Evolutionary conservation across 495 filamentous ascomycete species (phyloP).

Genomic region (Neurospora africana): DNA sequence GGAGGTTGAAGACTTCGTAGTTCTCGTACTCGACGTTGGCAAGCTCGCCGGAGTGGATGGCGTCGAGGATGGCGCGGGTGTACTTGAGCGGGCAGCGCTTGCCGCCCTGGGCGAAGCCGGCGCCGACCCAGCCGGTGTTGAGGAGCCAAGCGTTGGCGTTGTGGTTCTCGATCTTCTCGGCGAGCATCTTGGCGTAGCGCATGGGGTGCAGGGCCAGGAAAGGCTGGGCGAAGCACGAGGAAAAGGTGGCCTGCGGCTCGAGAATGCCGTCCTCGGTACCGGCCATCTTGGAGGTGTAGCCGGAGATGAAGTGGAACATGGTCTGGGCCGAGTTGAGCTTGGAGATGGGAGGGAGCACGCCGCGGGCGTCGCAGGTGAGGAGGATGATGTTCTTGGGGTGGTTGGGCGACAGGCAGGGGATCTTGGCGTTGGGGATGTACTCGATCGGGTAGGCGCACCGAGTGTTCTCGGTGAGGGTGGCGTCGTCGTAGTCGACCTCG

Average conservation of each 20-base stretch:
- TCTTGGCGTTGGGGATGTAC: conserved; percentile 97
- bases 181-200: conserved; percentile 96
- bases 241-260: conserved; percentile 97
- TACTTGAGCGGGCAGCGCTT: conserved; percentile 99
- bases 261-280: conserved; percentile 94
- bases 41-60: conserved; percentile 93
- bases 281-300: conserved; percentile 99
- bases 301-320: conserved; percentile 99
- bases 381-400: conserved; percentile 97
- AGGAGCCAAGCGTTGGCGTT: conserved; percentile 96
- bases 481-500: conserved; percentile 88
- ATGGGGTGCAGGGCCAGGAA: conserved; percentile 98
- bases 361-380: conserved; percentile 93
- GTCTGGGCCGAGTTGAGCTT: conserved; percentile 93
- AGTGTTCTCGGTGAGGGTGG: conserved; percentile 94
- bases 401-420: conserved; percentile 75
- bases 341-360: conserved; percentile 94
- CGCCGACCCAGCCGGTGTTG: conserved; percentile 99
- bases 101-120: conserved; percentile 85
- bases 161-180: conserved; percentile 93
- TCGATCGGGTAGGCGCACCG: conserved; percentile 98
- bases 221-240: conserved; percentile 97
- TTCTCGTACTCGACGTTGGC: conserved; percentile 85
- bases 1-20: conserved; percentile 94
- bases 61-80: conserved; percentile 94